Conservation (phyloP, 1,284 basidiomycete species). For the Apiotrichum mycotoxinovorans region DNA sequence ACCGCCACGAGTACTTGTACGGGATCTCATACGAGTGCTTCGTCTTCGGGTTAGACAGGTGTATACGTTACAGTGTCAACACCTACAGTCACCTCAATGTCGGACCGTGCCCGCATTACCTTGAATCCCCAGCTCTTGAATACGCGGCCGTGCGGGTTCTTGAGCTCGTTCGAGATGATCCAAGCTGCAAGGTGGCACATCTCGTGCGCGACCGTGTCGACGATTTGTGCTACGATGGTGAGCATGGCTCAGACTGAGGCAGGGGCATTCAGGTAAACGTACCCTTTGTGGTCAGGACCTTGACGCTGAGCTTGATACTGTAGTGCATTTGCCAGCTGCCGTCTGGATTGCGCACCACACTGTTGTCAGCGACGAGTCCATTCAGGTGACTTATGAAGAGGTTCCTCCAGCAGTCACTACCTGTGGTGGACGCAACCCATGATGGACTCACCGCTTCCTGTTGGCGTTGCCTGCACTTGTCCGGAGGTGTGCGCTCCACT, state of each 20-base stretch:
- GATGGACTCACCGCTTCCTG: conserved; percentile 16
- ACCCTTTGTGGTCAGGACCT: conserved; percentile 38
- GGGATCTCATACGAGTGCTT: conserved; percentile 46
- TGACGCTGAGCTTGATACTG: conserved; percentile 36
- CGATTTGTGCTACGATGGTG: conserved; percentile 33
- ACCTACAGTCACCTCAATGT: conserved; percentile 46
- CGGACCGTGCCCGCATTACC: conserved; percentile 40
- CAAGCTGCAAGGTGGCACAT: conserved; percentile 49
- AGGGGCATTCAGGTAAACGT: background rate
- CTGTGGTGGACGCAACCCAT: no score
- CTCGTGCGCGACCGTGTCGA: conserved; percentile 47
- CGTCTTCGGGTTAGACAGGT: conserved; percentile 26
- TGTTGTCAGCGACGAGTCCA: background rate
- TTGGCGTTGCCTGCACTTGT: conserved; percentile 44
- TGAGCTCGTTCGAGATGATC: conserved; percentile 42
- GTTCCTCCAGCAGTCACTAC: no score
- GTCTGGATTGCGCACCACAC: conserved; percentile 8
- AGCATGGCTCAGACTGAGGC: background rate
- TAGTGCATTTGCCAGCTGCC: conserved; percentile 7
- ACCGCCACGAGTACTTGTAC: conserved; percentile 48
- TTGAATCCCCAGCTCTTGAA: conserved; percentile 48
- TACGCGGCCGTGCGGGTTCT: conserved; percentile 45
- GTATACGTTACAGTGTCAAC: background rate
- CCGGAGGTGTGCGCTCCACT: conserved; percentile 43
- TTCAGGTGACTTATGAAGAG: no score